These are phyloP conservation scores for Debaryomyces subglobosus DNA, from an alignment of 1,139 yeast species.

Conservation along the genomic window DNA sequence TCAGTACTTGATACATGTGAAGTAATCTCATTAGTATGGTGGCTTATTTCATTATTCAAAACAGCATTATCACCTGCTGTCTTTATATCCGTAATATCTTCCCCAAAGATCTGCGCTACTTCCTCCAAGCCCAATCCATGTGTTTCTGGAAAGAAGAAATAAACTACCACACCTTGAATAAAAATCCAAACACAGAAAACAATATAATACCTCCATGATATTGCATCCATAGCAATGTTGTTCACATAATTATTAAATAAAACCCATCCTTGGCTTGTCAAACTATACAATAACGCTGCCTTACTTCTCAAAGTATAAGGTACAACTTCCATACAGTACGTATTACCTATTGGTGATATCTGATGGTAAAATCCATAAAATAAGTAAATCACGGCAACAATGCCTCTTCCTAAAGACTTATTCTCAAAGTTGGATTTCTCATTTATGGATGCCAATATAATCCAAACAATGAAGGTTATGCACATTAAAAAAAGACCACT, in stretches of 20 bases:
- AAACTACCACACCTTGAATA: conserved; percentile 12
- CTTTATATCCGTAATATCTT: conserved; percentile 6
- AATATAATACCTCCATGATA: conserved; percentile 20
- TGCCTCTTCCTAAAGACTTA: conserved; percentile 29
- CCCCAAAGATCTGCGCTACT: conserved; percentile 15
- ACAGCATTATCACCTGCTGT: conserved; percentile 1
- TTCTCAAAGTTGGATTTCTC: conserved; percentile 23
- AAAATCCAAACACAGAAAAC: conserved; percentile 15
- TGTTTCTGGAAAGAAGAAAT: conserved; percentile 16
- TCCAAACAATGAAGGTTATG: conserved; percentile 34
- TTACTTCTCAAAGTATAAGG: conserved; percentile 18
- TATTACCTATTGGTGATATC: conserved; percentile 23
- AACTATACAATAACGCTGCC: conserved; percentile 17
- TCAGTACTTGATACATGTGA: background rate
- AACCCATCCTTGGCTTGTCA: conserved; percentile 4
- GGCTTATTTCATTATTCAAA: background rate
- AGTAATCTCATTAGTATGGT: background rate
- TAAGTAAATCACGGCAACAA: conserved; percentile 39
- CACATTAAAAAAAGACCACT: conserved; percentile 22
- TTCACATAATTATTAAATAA: conserved; percentile 14
- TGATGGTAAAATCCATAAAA: conserved; percentile 34
- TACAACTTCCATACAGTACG: conserved; percentile 39
- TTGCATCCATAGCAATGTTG: conserved; percentile 16
- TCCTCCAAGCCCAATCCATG: conserved; percentile 15
- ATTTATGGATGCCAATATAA: conserved; percentile 30